Conservation (phyloP, 257 asterid genomes). For the Haberlea rhodopensis region DNA sequence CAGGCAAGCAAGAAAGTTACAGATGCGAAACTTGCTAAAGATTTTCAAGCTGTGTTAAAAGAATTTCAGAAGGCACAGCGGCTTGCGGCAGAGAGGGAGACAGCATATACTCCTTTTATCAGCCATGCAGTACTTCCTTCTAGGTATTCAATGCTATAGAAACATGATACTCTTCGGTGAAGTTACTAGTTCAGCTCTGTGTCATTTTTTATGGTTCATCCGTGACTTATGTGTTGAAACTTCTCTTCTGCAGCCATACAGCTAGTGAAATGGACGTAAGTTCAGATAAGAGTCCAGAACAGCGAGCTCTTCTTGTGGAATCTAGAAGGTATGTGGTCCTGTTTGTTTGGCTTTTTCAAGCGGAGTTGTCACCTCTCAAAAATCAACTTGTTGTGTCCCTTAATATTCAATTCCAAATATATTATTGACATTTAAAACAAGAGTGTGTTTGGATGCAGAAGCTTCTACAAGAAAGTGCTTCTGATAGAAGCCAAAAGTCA, state of each 20-base stretch:
- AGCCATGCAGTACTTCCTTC: conserved; percentile 51
- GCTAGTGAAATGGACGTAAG: conserved; percentile 56
- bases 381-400: not conserved
- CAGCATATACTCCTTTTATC: conserved; percentile 70
- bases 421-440: not conserved
- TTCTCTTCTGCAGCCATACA: conserved; percentile 50
- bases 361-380: not conserved
- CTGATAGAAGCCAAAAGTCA: no score
- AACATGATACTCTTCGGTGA: not conserved
- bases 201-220: not conserved
- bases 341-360: not conserved
- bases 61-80: conserved; percentile 84
- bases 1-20: conserved; percentile 90
- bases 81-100: conserved; percentile 75
- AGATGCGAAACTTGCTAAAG: conserved; percentile 95
- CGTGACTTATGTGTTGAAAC: conserved; percentile 20
- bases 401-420: not conserved
- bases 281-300: conserved; percentile 56
- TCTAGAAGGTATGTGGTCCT: conserved; percentile 60
- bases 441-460: no score
- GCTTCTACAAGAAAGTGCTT: no score
- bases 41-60: conserved; percentile 83
- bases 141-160: conserved; percentile 41
- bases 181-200: conserved; percentile 7
- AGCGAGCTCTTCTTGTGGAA: conserved; percentile 68